Conservation (phyloP, 768 basidiomycete species). For the Xerocomus potaroensis region DNA sequence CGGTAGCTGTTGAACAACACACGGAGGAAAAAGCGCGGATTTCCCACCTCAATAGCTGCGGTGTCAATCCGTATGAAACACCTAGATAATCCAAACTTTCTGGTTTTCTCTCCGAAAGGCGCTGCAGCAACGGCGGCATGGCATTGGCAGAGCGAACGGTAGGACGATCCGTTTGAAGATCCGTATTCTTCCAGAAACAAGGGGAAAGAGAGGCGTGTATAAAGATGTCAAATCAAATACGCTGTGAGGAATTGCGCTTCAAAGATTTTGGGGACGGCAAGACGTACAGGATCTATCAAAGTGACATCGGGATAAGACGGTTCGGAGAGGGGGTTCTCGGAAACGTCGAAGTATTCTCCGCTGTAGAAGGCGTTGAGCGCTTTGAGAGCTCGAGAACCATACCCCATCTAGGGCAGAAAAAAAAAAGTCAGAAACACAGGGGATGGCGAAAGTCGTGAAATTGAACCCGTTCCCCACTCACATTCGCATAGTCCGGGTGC, state of each 20-base stretch:
- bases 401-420: constrained; percentile 73
- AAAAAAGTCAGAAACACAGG: no score
- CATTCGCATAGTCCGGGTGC: constrained; percentile 91
- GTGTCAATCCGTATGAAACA: constrained; percentile 92
- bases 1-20: neutral
- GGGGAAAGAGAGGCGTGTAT: neutral
- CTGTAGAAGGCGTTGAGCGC: constrained; percentile 87
- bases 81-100: constrained; percentile 92
- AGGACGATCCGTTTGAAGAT: constrained; percentile 75
- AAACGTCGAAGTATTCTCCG: constrained; percentile 86
- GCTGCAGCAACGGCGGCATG: constrained; percentile 93
- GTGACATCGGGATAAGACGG: constrained; percentile 58
- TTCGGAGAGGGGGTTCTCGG: constrained; percentile 52
- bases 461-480: constrained; percentile 35
- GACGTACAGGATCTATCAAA: constrained; percentile 43
- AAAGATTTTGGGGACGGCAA: neutral
- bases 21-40: no score
- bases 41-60: constrained; percentile 67
- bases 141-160: constrained; percentile 63
- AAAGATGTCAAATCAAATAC: neutral
- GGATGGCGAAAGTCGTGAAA: no score
- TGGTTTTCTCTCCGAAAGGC: constrained; percentile 85
- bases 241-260: no score
- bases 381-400: constrained; percentile 85
- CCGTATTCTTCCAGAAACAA: constrained; percentile 34